phyloP scores from a whole-genome alignment of 2,329 filamentous ascomycete species.

The Trichoderma sp. region DNA sequence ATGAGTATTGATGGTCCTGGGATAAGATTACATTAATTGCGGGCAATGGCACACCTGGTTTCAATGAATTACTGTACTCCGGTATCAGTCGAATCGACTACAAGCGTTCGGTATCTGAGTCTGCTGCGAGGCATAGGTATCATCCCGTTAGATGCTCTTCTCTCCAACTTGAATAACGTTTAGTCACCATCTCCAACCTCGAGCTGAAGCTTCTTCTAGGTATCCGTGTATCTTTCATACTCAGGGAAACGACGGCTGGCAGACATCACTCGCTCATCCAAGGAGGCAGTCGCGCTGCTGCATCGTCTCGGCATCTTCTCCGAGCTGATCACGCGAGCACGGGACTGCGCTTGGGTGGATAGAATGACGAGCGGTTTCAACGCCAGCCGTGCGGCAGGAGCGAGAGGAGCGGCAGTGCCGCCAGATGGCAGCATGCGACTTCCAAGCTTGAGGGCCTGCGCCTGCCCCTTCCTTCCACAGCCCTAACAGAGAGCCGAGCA shows the following conservation, averaged over 20 bases:
- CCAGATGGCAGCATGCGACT: constrained; percentile 8
- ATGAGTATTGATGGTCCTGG: constrained; percentile 8
- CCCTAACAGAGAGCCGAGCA: too few relatives aligned
- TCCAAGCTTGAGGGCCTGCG: neutral
- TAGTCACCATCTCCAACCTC: neutral
- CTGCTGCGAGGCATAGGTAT: neutral
- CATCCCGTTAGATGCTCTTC: neutral
- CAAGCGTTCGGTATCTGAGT: neutral
- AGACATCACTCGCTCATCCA: too few relatives aligned
- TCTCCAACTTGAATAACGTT: neutral
- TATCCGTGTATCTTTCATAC: neutral
- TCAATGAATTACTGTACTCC: neutral
- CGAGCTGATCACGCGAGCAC: neutral
- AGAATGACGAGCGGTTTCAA: neutral
- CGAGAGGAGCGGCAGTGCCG: constrained; percentile 13
- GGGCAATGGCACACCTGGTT: neutral
- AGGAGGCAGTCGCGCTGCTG: neutral
- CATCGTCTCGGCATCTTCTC: neutral
- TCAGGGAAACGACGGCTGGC: neutral
- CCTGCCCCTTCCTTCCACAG: neutral
- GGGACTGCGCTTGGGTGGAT: neutral
- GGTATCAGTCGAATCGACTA: neutral
- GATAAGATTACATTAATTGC: constrained; percentile 16
- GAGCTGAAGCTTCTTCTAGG: neutral
- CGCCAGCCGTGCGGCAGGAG: neutral